These are phyloP conservation scores for Aleurites moluccanus DNA, from an alignment of 441 rosid genomes.

Conservation along the genomic window DNA sequence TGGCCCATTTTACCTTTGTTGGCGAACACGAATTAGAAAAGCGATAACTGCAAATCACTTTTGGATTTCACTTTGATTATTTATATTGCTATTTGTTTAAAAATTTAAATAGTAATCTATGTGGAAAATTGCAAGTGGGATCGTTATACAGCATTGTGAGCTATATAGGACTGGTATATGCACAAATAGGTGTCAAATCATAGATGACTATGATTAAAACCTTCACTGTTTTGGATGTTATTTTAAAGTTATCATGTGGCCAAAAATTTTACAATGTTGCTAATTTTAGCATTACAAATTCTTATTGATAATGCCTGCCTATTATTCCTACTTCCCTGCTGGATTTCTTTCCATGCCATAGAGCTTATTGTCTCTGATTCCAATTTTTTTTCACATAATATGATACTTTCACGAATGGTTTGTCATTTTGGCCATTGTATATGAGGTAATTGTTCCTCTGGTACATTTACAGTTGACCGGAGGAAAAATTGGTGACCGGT, in stretches of 20 bases:
- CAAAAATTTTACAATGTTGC: background rate
- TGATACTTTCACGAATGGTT: background rate
- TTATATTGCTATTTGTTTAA: background rate
- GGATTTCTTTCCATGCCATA: background rate
- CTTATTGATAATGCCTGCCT: background rate
- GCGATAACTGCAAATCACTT: background rate
- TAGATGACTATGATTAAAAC: background rate
- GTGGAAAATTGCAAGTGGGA: background rate
- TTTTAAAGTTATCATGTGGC: background rate
- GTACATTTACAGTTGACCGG: slow-evolving; percentile 70
- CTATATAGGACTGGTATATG: background rate
- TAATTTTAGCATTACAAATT: background rate
- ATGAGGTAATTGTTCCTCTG: slow-evolving; percentile 28
- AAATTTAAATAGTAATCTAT: background rate
- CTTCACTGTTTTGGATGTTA: background rate
- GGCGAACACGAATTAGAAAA: background rate
- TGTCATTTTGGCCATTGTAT: background rate
- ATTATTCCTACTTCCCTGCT: background rate
- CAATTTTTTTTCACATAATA: background rate
- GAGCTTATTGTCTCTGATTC: background rate
- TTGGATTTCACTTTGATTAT: background rate
- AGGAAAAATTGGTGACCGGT: slow-evolving; percentile 82
- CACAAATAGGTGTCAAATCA: background rate
- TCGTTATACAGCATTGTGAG: background rate
- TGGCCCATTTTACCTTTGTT: background rate